Base-by-base conservation (phyloP, 164 flowering plant species). In the Saururus chinensis region DNA sequence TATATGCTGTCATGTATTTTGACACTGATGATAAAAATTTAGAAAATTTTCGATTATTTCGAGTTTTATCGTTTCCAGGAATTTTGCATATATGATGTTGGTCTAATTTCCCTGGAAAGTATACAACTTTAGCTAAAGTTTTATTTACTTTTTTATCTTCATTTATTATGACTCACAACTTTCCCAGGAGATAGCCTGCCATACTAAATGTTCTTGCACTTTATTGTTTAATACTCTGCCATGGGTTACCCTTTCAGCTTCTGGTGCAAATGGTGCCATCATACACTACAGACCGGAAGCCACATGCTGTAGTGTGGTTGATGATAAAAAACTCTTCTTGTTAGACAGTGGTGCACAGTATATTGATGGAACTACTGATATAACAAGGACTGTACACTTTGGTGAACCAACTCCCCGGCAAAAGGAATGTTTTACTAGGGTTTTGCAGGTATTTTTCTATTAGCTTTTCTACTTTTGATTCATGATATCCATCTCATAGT, bases 181-280 rank as follows among this genome's bases (percentile, higher is more conserved):
- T 20, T 19, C 17, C 17, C 1, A 45, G 1, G 17, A 45, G 0
- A 45, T 4, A 2, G 14, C 17, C 5, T 45, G 14, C n/a, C 2
- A 17, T 12, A 7, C 11, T 7, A 12, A 45, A 45, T 12, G 11
- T 45, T 45, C 17, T 45, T 45, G 49, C 17, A 45, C 24, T 60
- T 20, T 60, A 10, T 25, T 60, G 53, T 35, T 21, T 35, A 22
- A 20, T 63, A 41, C 13, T 55, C 16, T 73, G 25, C 12, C 3
- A 51, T 51, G 30, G 40, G 10, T 64, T 71, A 37, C n/a, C n/a
- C n/a, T n/a, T n/a, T n/a, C 79, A 90, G 99, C 72, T 67, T 90
- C 90, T 66, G 99, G 99, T 64, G 87, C 93, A 66, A 90, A 93
- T 82, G 99, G 97, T 73, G 99, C 99, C 42, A 74, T 93, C 68